phyloP scores from a whole-genome alignment of 2,329 filamentous ascomycete genomes.

The Zymoseptoria passerinii region DNA sequence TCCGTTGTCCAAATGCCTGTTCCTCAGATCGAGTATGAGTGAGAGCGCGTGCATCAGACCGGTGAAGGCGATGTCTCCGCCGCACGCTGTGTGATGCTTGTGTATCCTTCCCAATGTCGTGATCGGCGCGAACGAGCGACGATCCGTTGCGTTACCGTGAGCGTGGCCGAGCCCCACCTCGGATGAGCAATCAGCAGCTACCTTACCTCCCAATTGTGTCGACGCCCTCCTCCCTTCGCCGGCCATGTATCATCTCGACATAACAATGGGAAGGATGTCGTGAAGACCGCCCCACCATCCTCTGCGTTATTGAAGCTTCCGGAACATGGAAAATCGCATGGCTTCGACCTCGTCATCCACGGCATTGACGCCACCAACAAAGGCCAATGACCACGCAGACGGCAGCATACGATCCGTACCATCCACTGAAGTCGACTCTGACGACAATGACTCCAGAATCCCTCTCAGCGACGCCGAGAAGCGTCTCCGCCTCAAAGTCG shows the following conservation, averaged over 20 bases:
- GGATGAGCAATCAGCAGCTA: neutral
- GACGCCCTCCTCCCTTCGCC: neutral
- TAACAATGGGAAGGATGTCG: neutral
- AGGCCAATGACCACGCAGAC: neutral
- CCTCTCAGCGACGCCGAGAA: constrained; percentile 26
- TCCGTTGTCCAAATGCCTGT: too few species aligned
- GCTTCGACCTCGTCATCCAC: neutral
- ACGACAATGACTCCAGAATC: neutral
- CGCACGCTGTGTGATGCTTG: neutral
- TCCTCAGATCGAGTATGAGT: neutral
- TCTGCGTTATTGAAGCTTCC: neutral
- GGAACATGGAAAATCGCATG: neutral
- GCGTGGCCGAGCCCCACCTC: neutral
- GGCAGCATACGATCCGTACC: neutral
- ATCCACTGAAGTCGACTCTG: neutral
- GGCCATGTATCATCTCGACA: neutral
- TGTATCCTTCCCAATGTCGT: neutral
- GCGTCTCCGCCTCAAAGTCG: constrained; percentile 53
- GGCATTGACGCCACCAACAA: neutral
- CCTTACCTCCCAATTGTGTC: too few species aligned
- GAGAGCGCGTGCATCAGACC: neutral
- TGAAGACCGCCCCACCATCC: neutral
- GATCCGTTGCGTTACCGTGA: neutral
- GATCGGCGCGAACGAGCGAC: neutral
- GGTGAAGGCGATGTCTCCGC: neutral